Base-by-base conservation (phyloP, 2,329 filamentous ascomycete species). In the Trichoderma arundinaceum region DNA sequence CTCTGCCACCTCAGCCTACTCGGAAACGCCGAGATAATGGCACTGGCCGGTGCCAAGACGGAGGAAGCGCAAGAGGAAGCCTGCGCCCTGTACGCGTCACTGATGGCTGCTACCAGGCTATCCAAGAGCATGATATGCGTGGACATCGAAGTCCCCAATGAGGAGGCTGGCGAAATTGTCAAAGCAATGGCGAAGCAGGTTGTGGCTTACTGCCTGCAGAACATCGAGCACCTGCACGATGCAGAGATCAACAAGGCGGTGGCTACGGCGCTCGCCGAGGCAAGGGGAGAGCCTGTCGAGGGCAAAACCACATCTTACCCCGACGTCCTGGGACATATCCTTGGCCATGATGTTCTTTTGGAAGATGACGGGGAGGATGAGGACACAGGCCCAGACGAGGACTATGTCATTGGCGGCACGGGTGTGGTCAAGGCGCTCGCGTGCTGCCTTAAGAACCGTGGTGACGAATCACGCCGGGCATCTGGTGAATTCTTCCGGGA, bases 361-460 rank as follows among this genome's bases (percentile, higher is more conserved):
- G 81, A 74, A 76, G 86, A 75, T 76, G 84, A 74, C 71, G 77
- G 71, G 69, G 84, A 86, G 22, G 88, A 90, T 52, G 86, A 89
- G 22, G 87, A 90, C 2, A 83, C 88, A 10, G 90, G 92, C 7
- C 91, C 93, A 0, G 92, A 97, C 70, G 91, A 96, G 66, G 92
- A 97, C 76, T 98, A 98, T 77, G 93, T 98, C 51, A 95, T 98
- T 72, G 94, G 94, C 19, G 94, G 94, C 15, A 97, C 93, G 0
- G 95, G 94, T 32, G 92, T 99, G 1, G 94, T 96, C 56, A 97
- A 97, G 79, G 95, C 95, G 4, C 82, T 99, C 52, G 89, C 92
- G 62, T 96, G 96, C 72, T 97, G 94, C 73, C 82, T 99, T 57
- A 90, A 92, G 71, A 96, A 96, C 74, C 88, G 91, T 67, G 76